Evolutionary conservation across 1,284 basidiomycete species (phyloP).

Genomic region (Marasmius fiardii): DNA sequence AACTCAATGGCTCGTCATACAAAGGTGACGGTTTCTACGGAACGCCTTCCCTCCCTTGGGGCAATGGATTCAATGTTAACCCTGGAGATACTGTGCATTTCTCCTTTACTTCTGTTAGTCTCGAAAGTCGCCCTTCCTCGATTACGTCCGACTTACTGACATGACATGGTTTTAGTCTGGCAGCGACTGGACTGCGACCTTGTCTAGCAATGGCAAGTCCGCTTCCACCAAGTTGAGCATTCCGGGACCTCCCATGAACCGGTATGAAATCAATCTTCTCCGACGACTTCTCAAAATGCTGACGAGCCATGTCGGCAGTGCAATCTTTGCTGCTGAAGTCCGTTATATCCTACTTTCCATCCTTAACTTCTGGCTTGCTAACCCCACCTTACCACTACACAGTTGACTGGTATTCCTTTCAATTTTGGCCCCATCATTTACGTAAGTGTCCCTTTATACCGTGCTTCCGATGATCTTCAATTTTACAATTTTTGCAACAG

Average conservation of each 20-base stretch:
- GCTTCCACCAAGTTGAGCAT: conserved; percentile 25
- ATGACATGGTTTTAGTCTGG: conserved; percentile 16
- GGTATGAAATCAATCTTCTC: conserved; percentile 14
- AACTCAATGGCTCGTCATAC: background rate
- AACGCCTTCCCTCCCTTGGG: conserved; percentile 26
- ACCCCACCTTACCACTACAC: background rate
- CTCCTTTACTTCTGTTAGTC: conserved; percentile 21
- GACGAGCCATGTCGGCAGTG: conserved; percentile 36
- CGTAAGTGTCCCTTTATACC: conserved; percentile 13
- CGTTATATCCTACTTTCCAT: background rate
- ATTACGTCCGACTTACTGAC: background rate
- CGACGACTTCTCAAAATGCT: conserved; percentile 72
- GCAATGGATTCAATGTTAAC: conserved; percentile 28
- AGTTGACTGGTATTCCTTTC: conserved; percentile 24
- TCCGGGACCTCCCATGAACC: conserved; percentile 26
- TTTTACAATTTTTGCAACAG: conserved; percentile 10
- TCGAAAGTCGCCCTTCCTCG: background rate
- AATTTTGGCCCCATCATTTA: conserved; percentile 26
- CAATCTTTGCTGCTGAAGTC: conserved; percentile 24
- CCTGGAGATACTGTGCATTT: conserved; percentile 28
- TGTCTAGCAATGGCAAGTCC: conserved; percentile 22
- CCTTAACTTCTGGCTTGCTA: background rate
- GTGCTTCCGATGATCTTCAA: background rate
- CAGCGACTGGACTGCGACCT: conserved; percentile 25
- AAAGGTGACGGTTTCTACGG: conserved; percentile 23